Percentiles rank a stretch among this genome's conserved stretches.
These are phyloP conservation scores for Dalbergia oliveri DNA, from an alignment of 306 rosid species.

Conservation along the genomic window DNA sequence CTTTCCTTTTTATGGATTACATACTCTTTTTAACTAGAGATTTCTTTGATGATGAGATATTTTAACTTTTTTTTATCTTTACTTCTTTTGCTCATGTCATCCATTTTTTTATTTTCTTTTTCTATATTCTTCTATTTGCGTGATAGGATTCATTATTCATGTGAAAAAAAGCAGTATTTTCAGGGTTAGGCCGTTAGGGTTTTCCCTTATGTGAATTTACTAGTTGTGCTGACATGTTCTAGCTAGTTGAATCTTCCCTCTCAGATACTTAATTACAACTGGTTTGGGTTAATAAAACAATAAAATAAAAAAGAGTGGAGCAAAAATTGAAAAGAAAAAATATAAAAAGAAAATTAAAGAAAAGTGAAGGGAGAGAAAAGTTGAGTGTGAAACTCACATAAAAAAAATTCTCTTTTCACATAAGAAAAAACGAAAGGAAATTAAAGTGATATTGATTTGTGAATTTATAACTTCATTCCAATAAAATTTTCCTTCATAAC, in stretches of 20 bases:
- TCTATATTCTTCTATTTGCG: not conserved
- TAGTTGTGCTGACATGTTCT: not conserved
- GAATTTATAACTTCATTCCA: no score
- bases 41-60: slow-evolving; percentile 33
- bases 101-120: not conserved
- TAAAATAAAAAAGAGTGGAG: no score
- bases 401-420: no score
- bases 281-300: slow-evolving; percentile 7
- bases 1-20: not conserved
- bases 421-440: no score
- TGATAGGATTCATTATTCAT: not conserved
- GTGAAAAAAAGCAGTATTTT: not conserved
- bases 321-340: no score
- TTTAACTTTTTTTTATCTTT: not conserved
- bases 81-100: not conserved
- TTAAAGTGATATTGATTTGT: no score
- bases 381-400: no score
- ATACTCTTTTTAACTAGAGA: slow-evolving; percentile 54
- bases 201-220: slow-evolving; percentile 1
- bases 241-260: slow-evolving; percentile 24
- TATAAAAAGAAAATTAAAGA: no score
- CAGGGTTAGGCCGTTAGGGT: slow-evolving; percentile 35
- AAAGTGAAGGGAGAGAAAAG: no score
- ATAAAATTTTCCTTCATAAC: no score
- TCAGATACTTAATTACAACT: not conserved